phyloP scores from a whole-genome alignment of 441 rosid species.

The Aquilaria agallochum region DNA sequence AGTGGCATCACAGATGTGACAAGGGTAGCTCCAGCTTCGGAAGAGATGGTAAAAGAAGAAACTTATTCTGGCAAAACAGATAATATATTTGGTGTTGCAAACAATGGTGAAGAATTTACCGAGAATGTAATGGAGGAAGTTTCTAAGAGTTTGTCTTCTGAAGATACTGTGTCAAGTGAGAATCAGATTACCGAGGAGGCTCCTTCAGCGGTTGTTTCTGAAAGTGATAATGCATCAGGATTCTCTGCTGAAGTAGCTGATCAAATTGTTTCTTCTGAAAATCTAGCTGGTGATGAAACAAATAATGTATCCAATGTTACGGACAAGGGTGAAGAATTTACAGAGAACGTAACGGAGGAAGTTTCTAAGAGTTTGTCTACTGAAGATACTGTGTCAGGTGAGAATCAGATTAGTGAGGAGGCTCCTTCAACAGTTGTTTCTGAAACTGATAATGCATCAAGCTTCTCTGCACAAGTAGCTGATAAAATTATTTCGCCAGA shows the following conservation, averaged over 20 bases:
- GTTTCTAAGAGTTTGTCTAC: slow-evolving; percentile 20
- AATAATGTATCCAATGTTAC: slow-evolving; percentile 12
- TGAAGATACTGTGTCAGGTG: slow-evolving; percentile 24
- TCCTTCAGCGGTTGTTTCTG: slow-evolving; percentile 21
- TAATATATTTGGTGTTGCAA: slow-evolving; percentile 14
- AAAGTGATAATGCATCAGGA: slow-evolving; percentile 20
- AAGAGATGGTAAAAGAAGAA: slow-evolving; percentile 22
- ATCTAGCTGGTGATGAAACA: slow-evolving; percentile 18
- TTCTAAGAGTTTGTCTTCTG: slow-evolving; percentile 21
- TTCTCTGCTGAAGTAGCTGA: slow-evolving; percentile 34
- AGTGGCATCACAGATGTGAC: slow-evolving; percentile 13
- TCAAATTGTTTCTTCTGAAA: slow-evolving; percentile 33
- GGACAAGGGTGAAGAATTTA: slow-evolving; percentile 13
- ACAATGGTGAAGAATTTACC: slow-evolving; percentile 12
- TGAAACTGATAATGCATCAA: slow-evolving; percentile 21
- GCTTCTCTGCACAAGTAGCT: slow-evolving; percentile 31
- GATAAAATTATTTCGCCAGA: slow-evolving; percentile 34
- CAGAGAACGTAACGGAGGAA: slow-evolving; percentile 26
- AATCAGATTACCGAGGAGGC: slow-evolving; percentile 26
- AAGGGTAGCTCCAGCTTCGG: slow-evolving; percentile 18
- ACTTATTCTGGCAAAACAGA: slow-evolving; percentile 15
- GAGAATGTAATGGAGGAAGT: slow-evolving; percentile 29
- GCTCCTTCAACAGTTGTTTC: slow-evolving; percentile 22
- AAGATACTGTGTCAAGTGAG: slow-evolving; percentile 21
- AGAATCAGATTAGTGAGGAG: slow-evolving; percentile 24